phyloP scores from a whole-genome alignment of 805 yeast genomes.

The Kregervanrija fluxuum region DNA sequence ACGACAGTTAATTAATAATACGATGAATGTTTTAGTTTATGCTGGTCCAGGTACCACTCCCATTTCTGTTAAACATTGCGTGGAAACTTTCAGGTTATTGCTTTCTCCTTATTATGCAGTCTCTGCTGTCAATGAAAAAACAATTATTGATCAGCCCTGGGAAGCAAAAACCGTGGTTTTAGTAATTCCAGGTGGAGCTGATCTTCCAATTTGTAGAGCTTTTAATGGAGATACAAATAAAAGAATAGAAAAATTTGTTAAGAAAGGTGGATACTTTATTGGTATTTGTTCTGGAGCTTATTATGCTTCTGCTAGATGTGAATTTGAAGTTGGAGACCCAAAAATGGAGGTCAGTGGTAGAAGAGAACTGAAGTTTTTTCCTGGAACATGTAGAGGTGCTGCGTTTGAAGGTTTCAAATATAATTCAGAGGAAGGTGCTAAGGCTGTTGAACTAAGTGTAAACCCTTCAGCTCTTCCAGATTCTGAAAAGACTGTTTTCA shows the following conservation, averaged over 20 bases:
- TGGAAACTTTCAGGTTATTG: constrained; percentile 65
- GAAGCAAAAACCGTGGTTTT: constrained; percentile 64
- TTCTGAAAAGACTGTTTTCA: constrained; percentile 22
- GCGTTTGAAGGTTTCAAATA: constrained; percentile 78
- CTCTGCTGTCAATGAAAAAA: constrained; percentile 52
- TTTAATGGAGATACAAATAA: constrained; percentile 66
- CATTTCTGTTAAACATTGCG: constrained; percentile 77
- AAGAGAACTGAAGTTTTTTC: constrained; percentile 74
- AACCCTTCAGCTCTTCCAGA: constrained; percentile 27
- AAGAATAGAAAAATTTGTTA: constrained; percentile 54
- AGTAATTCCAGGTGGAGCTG: constrained; percentile 97
- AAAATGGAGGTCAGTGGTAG: constrained; percentile 76
- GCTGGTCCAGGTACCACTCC: constrained; percentile 78
- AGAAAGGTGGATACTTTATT: constrained; percentile 71
- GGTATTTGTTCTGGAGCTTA: constrained; percentile 98
- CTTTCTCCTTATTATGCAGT: constrained; percentile 90
- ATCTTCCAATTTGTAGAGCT: constrained; percentile 70
- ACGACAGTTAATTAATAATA: constrained; percentile 2
- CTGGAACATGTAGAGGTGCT: constrained; percentile 78
- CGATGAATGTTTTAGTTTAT: constrained; percentile 71
- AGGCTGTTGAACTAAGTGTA: constrained; percentile 43
- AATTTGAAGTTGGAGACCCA: constrained; percentile 73
- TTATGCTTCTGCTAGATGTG: constrained; percentile 66
- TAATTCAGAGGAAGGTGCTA: constrained; percentile 69
- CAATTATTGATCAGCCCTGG: constrained; percentile 84